Conservation (phyloP, 2,329 filamentous ascomycete genomes). For the Talaromyces sp. region DNA sequence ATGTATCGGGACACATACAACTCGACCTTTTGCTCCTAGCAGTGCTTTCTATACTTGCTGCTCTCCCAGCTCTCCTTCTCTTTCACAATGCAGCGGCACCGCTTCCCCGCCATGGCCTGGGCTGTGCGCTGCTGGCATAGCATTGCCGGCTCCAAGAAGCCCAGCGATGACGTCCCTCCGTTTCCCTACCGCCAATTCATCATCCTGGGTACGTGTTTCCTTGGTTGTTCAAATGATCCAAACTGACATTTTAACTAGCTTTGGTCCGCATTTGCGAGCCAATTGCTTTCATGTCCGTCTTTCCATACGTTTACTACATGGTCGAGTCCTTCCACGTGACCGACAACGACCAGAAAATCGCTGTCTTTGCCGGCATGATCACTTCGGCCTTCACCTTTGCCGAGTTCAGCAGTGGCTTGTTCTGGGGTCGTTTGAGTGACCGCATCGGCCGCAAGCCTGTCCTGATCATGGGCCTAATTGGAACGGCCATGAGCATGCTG, state of each 20-base stretch:
- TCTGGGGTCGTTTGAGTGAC: conserved; percentile 93
- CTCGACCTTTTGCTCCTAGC: neutral
- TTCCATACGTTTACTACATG: conserved; percentile 98
- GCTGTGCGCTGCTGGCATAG: conserved; percentile 8
- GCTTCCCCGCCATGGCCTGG: conserved; percentile 1
- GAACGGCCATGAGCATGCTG: conserved; percentile 88
- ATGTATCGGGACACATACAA: neutral
- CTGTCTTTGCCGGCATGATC: conserved; percentile 91
- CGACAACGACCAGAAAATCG: conserved; percentile 71
- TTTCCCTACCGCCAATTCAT: conserved; percentile 16
- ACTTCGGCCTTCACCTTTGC: conserved; percentile 94
- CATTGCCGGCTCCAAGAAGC: neutral
- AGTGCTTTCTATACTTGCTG: neutral
- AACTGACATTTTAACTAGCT: conserved; percentile 46
- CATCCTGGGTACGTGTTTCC: conserved; percentile 35
- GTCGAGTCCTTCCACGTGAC: conserved; percentile 85
- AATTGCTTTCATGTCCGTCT: conserved; percentile 99
- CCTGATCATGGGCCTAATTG: conserved; percentile 78
- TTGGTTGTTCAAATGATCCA: neutral
- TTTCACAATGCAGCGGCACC: conserved; percentile 5
- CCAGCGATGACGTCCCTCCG: neutral
- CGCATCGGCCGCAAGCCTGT: conserved; percentile 89
- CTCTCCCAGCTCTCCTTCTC: neutral
- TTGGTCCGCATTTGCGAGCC: conserved; percentile 96
- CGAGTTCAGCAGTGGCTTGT: conserved; percentile 85